phyloP scores from a whole-genome alignment of 805 yeast genomes.

The Peterozyma toletana region DNA sequence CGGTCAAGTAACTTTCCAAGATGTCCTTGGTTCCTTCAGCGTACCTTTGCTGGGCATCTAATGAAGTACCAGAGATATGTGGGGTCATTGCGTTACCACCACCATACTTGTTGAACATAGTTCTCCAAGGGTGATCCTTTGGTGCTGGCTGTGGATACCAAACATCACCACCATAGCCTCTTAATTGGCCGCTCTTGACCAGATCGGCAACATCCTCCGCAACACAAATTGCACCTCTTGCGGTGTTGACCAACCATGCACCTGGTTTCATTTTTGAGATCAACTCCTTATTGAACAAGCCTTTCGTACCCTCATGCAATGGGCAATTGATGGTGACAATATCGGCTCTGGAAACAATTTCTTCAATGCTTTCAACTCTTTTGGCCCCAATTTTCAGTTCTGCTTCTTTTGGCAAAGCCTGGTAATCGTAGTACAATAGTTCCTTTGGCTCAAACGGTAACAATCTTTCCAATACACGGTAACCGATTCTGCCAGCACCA shows the following conservation, averaged over 20 bases:
- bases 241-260: conserved; percentile 70
- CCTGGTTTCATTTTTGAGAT: conserved; percentile 68
- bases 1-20: conserved; percentile 53
- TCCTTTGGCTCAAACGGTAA: conserved; percentile 70
- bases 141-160: conserved; percentile 87
- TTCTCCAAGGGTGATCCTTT: conserved; percentile 69
- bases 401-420: conserved; percentile 51
- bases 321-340: conserved; percentile 76
- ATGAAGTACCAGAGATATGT: conserved; percentile 71
- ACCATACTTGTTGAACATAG: conserved; percentile 55
- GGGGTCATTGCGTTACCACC: conserved; percentile 86
- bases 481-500: conserved; percentile 80
- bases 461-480: conserved; percentile 64
- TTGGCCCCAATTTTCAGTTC: conserved; percentile 53
- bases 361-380: conserved; percentile 54
- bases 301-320: conserved; percentile 61
- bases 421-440: conserved; percentile 70
- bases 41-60: conserved; percentile 75
- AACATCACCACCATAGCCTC: conserved; percentile 84
- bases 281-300: conserved; percentile 59
- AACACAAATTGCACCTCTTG: conserved; percentile 74
- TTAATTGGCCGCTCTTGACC: conserved; percentile 54
- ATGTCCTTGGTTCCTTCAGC: conserved; percentile 64
- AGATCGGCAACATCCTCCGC: conserved; percentile 75
- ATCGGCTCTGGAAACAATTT: conserved; percentile 60